Evolutionary conservation across 2,329 filamentous ascomycete genomes (phyloP), one percentile per base, ranked within the genome.

Genomic region (Colletotrichum cuscutae): DNA sequence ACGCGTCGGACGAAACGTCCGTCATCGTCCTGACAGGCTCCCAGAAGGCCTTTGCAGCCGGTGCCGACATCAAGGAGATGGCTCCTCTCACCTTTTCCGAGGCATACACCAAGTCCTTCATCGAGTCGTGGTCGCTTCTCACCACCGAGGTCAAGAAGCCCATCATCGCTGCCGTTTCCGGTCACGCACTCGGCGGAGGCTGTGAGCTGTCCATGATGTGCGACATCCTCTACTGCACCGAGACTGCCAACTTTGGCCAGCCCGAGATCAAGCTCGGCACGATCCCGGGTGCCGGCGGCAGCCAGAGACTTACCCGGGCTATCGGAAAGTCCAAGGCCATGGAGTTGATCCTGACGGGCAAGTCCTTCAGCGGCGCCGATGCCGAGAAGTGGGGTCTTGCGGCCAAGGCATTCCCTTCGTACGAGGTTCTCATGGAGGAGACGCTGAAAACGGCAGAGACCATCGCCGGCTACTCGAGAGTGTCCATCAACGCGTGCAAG

Each of bases 51-150:
- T 99, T 98, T 80, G 96, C 96, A 35, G 96, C 97, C 57, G 97
- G 97, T 64, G 97, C 97, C 74, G 97, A 99, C 84, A 99, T 99
- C 87, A 98, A 98, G 84, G 97, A 99, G 85, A 99, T 99, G 97
- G 94, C 95, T 35, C 92, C 95, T 73, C 90, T 98, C 52, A 95
- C 92, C 68, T 99, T 99, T 85, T 90, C 94, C 75, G 87, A 92
- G 76, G 96, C 97, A 52, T 98, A 98, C 86, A 93, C 91, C 60
- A 91, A 87, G 77, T 94, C 97, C 80, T 99, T 99, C 83, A 98
- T 99, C 83, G 95, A 98, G 81, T 91, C 91, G 11, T 99, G 97
- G 97, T 98, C 95, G 6, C 89, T 93, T 75, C 90, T 98, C 59
- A 93, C 95, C 30, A 94, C 92, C 24, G 88, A 90, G 74, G 88